Percentiles rank a stretch among this genome's conserved stretches.
Evolutionary conservation across 192 early-diverging fungal genomes (phyloP).

Genomic region (Podila minutissima): DNA sequence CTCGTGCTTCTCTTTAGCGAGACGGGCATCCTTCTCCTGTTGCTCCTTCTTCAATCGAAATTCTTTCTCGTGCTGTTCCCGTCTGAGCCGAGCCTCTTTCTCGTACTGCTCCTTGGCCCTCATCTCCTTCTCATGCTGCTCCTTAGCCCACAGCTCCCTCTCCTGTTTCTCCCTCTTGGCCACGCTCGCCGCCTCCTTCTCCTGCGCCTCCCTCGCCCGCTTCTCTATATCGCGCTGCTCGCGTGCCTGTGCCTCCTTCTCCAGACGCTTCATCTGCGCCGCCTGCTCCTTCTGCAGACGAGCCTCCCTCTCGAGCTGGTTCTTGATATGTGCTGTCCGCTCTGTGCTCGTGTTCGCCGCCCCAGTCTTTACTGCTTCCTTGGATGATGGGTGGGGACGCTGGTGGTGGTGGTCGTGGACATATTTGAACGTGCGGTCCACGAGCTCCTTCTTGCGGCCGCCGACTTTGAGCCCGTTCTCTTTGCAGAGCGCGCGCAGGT

Average conservation of each 20-base stretch:
- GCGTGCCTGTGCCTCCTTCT: conserved; percentile 13
- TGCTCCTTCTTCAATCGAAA: background rate
- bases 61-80: conserved; percentile 35
- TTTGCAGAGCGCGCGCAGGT: conserved; percentile 11
- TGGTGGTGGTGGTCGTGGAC: conserved; percentile 3
- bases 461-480: conserved; percentile 24
- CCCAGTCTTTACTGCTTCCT: background rate
- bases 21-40: conserved; percentile 22
- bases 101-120: conserved; percentile 13
- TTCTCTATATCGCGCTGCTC: conserved; percentile 5
- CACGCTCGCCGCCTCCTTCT: conserved; percentile 9
- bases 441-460: conserved; percentile 27
- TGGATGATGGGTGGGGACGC: background rate
- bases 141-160: conserved; percentile 9
- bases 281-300: background rate
- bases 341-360: background rate
- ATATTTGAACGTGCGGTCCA: conserved; percentile 7
- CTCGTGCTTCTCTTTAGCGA: conserved; percentile 17
- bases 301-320: background rate
- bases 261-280: conserved; percentile 7
- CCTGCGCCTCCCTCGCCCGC: conserved; percentile 13
- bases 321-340: background rate
- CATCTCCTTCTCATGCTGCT: conserved; percentile 25
- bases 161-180: conserved; percentile 8
- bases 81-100: background rate